phyloP scores from a whole-genome alignment of 2,329 filamentous ascomycete genomes.

The Madurella fahalii region DNA sequence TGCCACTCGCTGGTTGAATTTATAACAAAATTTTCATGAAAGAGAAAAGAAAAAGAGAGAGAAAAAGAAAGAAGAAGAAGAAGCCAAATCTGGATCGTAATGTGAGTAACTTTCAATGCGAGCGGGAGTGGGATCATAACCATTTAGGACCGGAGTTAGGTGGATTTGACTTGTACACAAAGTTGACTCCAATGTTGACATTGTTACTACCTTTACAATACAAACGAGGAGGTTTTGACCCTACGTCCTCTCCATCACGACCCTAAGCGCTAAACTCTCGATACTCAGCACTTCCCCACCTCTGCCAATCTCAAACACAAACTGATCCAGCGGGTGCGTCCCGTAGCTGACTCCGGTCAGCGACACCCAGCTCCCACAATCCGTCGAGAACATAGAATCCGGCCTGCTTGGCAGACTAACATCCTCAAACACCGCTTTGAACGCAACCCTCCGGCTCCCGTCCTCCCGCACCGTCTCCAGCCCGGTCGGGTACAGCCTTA shows the following conservation, averaged over 20 bases:
- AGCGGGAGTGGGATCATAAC: too few species aligned
- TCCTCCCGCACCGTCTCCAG: slow-evolving; percentile 18
- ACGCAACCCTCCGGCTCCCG: slow-evolving; percentile 17
- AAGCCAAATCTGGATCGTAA: too few species aligned
- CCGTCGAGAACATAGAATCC: slow-evolving; percentile 23
- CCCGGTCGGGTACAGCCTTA: slow-evolving; percentile 23
- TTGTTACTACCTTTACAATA: too few species aligned
- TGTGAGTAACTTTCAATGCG: too few species aligned
- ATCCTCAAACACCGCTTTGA: slow-evolving; percentile 24
- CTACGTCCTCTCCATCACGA: slow-evolving; percentile 17
- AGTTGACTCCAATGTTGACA: too few species aligned
- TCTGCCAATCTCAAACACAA: slow-evolving; percentile 22
- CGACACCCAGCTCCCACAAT: slow-evolving; percentile 25
- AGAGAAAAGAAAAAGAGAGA: too few species aligned
- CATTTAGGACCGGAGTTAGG: too few species aligned
- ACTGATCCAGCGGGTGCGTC: slow-evolving; percentile 23
- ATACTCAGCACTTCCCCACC: slow-evolving; percentile 17
- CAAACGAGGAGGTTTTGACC: not conserved
- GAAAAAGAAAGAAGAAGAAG: too few species aligned
- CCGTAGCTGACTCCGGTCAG: slow-evolving; percentile 24
- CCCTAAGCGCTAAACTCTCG: slow-evolving; percentile 22
- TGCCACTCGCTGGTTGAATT: too few species aligned
- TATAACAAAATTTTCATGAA: too few species aligned
- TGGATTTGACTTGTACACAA: too few species aligned
- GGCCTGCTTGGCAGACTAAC: slow-evolving; percentile 14